These are phyloP conservation scores for Russula brevipes DNA, from an alignment of 768 basidiomycete species.

Conservation along the genomic window DNA sequence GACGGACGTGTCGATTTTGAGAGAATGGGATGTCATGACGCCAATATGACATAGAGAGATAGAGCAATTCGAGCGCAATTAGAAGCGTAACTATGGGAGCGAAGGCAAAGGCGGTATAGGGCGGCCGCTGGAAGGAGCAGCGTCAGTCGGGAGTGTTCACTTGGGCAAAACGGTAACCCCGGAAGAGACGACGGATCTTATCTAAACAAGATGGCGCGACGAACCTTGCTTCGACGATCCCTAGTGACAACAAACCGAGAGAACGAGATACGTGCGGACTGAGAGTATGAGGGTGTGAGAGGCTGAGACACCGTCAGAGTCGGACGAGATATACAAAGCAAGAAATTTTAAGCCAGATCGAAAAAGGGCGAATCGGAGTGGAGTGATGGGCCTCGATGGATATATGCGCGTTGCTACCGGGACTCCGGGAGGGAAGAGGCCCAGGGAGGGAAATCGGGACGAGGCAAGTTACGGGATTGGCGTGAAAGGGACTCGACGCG, in stretches of 20 bases:
- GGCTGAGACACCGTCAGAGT: not conserved
- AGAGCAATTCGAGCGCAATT: constrained; percentile 15
- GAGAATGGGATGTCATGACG: constrained; percentile 29
- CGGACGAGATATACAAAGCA: constrained; percentile 13
- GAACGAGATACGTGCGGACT: not conserved
- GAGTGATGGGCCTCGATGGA: not conserved
- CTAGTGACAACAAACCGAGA: constrained; percentile 1
- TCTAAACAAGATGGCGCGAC: not conserved
- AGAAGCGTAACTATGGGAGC: not conserved
- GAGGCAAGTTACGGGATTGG: constrained; percentile 1
- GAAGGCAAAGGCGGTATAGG: not conserved
- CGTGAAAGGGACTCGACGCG: not conserved
- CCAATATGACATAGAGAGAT: constrained; percentile 23
- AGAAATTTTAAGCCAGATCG: constrained; percentile 1
- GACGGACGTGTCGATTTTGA: constrained; percentile 35
- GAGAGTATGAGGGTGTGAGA: not conserved
- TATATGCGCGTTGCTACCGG: not conserved
- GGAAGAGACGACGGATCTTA: not conserved
- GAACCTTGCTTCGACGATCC: constrained; percentile 2
- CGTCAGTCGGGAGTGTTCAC: not conserved
- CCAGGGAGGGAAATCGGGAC: not conserved
- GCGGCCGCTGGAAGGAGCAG: not conserved
- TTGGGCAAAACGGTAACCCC: not conserved
- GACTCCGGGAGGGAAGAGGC: not conserved
- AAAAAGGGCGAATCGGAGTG: not conserved